Percentiles rank a stretch among this genome's conserved stretches.
Conservation (phyloP, 1,284 basidiomycete genomes). For the Psilocybe mexicana region DNA sequence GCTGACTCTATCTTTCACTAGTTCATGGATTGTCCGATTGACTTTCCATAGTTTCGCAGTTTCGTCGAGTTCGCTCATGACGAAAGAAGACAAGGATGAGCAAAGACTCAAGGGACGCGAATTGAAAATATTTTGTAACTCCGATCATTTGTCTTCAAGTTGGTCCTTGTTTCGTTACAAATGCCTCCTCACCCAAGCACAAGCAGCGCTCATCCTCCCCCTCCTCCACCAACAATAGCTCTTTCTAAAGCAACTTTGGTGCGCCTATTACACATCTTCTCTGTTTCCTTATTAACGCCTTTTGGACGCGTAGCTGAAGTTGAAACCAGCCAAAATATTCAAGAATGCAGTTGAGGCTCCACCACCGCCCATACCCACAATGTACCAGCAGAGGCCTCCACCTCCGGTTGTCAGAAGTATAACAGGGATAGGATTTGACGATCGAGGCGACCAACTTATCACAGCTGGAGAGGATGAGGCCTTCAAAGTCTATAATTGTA, state of each 20-base stretch:
- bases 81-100: slow-evolving; percentile 28
- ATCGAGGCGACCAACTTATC: slow-evolving; percentile 82
- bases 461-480: slow-evolving; percentile 94
- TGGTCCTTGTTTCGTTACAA: slow-evolving; percentile 11
- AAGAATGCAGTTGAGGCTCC: slow-evolving; percentile 70
- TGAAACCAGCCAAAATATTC: slow-evolving; percentile 91
- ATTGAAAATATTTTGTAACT: slow-evolving; percentile 36
- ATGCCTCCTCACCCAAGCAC: slow-evolving; percentile 42
- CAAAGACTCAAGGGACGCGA: slow-evolving; percentile 7
- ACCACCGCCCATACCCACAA: slow-evolving; percentile 50
- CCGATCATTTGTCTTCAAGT: slow-evolving; percentile 28
- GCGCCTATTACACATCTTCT: slow-evolving; percentile 7
- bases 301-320: slow-evolving; percentile 49
- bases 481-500: slow-evolving; percentile 87
- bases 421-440: slow-evolving; percentile 90
- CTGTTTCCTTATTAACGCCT: slow-evolving; percentile 13
- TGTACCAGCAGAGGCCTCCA: slow-evolving; percentile 39
- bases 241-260: slow-evolving; percentile 52
- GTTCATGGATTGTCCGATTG: slow-evolving; percentile 95
- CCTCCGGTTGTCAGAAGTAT: slow-evolving; percentile 65
- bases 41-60: slow-evolving; percentile 92
- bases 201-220: slow-evolving; percentile 37
- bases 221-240: slow-evolving; percentile 37
- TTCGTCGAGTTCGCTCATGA: slow-evolving; percentile 72
- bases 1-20: slow-evolving; percentile 88